Evolutionary conservation across 257 asterid species (phyloP).

Genomic region (Lycium ferocissimum): DNA sequence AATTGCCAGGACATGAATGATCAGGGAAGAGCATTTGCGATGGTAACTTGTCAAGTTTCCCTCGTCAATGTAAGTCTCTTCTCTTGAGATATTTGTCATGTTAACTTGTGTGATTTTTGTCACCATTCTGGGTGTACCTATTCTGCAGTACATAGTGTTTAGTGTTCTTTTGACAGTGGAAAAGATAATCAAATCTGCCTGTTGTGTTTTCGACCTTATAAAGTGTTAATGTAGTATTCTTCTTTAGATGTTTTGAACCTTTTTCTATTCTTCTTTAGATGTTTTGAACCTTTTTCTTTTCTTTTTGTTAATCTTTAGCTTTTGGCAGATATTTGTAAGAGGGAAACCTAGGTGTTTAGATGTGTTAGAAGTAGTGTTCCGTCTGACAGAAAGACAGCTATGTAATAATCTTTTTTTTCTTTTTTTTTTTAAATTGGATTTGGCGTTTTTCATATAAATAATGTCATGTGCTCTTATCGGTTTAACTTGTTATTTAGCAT

Average conservation of each 20-base stretch:
- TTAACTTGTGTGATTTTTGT: not conserved
- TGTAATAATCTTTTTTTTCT: conserved; percentile 14
- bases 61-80: conserved; percentile 40
- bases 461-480: not conserved
- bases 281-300: not conserved
- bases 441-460: not conserved
- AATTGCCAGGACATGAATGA: conserved; percentile 18
- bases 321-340: not conserved
- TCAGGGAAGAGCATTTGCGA: conserved; percentile 45
- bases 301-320: not conserved
- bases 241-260: not conserved
- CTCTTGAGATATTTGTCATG: conserved; percentile 30
- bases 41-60: conserved; percentile 44
- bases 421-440: not conserved
- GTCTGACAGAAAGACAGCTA: not conserved
- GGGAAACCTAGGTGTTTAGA: conserved; percentile 17
- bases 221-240: not conserved
- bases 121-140: not conserved
- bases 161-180: not conserved
- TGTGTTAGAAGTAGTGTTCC: not conserved
- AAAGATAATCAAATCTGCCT: not conserved
- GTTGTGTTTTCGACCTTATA: not conserved
- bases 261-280: not conserved
- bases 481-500: not conserved
- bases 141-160: conserved; percentile 23